These are phyloP conservation scores for Suhomyces prunicola DNA, from an alignment of 805 yeast species.

Conservation along the genomic window DNA sequence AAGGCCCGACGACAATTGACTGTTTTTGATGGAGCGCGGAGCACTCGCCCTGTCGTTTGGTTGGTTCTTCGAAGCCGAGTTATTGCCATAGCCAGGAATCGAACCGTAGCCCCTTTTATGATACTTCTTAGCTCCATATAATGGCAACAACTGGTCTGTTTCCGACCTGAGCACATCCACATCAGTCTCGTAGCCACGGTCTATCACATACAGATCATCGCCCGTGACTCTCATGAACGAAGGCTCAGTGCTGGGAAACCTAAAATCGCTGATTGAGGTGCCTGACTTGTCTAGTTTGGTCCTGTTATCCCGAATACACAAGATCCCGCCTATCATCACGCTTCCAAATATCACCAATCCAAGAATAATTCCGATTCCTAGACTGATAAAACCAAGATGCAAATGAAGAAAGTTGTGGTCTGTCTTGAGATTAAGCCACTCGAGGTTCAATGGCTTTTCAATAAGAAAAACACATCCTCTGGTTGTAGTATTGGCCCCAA, in stretches of 20 bases:
- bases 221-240: conserved; percentile 40
- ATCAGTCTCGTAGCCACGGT: conserved; percentile 44
- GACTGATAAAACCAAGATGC: conserved; percentile 64
- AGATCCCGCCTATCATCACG: conserved; percentile 8
- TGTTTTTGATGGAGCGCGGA: conserved; percentile 25
- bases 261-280: conserved; percentile 1
- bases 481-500: conserved; percentile 14
- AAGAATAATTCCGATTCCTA: conserved; percentile 62
- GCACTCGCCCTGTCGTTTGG: conserved; percentile 6
- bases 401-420: conserved; percentile 48
- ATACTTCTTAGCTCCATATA: conserved; percentile 15
- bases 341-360: conserved; percentile 48
- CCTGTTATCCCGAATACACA: conserved; percentile 8
- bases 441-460: conserved; percentile 63
- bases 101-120: conserved; percentile 20
- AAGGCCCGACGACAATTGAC: conserved; percentile 17
- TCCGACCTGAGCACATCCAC: conserved; percentile 34
- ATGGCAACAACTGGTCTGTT: conserved; percentile 29
- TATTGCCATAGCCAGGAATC: background rate
- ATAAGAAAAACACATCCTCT: conserved; percentile 58
- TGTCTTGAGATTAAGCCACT: conserved; percentile 52
- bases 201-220: conserved; percentile 25
- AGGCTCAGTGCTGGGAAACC: conserved; percentile 17
- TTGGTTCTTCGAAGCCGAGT: background rate
- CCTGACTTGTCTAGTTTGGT: conserved; percentile 2